Percentiles rank a stretch among this genome's conserved stretches.
phyloP scores from a whole-genome alignment of 192 early-diverging fungal species.

The Rhizoclosmatium globosum region DNA sequence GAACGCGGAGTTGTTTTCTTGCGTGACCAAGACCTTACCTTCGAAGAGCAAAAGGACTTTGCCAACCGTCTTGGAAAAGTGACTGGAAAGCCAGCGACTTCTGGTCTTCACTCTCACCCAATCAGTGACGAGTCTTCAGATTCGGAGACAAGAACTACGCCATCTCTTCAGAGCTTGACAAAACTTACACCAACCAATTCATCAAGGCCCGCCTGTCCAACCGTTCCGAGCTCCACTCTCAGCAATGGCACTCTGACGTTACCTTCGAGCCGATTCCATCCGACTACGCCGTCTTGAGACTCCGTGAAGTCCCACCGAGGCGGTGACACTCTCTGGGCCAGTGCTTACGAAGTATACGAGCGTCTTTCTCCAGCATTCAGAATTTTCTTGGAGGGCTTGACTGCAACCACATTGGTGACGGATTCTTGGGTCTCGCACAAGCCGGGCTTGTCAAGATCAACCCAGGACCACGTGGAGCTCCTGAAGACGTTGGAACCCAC shows the following conservation, averaged over 20 bases:
- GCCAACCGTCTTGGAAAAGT: conserved; percentile 14
- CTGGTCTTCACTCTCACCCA: too few relatives aligned
- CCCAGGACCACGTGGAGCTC: conserved; percentile 30
- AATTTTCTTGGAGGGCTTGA: conserved; percentile 61
- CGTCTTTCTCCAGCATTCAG: conserved; percentile 63
- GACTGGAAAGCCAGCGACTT: conserved; percentile 17
- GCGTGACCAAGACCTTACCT: too few relatives aligned
- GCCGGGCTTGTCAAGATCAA: conserved; percentile 12
- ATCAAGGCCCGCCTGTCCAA: not conserved
- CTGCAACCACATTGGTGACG: conserved; percentile 61
- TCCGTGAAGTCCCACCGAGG: conserved; percentile 51
- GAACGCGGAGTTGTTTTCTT: too few relatives aligned
- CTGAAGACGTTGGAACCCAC: too few relatives aligned
- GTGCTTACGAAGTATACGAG: conserved; percentile 67
- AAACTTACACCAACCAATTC: not conserved
- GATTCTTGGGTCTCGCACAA: conserved; percentile 19
- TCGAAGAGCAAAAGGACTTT: conserved; percentile 60
- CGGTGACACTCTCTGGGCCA: conserved; percentile 70
- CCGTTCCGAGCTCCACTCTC: conserved; percentile 6
- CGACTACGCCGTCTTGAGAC: conserved; percentile 57
- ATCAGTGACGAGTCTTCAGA: conserved; percentile 23
- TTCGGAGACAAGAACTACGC: not conserved
- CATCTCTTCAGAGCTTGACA: conserved; percentile 13
- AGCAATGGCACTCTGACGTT: conserved; percentile 40
- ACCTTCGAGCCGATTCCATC: conserved; percentile 64